phyloP scores from a whole-genome alignment of 768 basidiomycete species.

The Tylopilus rubrobrunneus region DNA sequence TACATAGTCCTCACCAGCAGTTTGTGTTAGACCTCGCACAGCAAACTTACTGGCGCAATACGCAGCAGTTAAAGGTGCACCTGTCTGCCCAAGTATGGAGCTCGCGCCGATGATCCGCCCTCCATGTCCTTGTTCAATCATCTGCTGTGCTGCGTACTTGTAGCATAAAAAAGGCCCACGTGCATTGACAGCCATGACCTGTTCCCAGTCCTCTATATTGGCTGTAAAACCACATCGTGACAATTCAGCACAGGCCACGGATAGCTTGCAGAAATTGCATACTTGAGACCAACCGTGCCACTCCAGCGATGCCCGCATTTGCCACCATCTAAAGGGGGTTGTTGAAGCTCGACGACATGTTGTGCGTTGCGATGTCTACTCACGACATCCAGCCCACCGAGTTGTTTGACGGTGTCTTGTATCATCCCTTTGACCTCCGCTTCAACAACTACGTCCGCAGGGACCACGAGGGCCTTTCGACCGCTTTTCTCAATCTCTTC shows the following conservation, averaged over 20 bases:
- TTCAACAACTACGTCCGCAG: constrained; percentile 41
- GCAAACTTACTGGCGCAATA: constrained; percentile 33
- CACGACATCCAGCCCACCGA: constrained; percentile 46
- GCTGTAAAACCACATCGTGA: constrained; percentile 15
- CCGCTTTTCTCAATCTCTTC: neutral
- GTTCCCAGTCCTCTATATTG: constrained; percentile 37
- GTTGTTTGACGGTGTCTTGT: constrained; percentile 21
- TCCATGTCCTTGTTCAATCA: constrained; percentile 38
- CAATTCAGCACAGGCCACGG: too few relatives aligned
- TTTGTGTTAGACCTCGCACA: constrained; percentile 37
- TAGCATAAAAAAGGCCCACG: constrained; percentile 37
- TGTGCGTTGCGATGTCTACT: neutral
- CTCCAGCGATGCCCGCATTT: neutral
- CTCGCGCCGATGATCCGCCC: constrained; percentile 37
- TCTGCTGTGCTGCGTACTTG: constrained; percentile 36
- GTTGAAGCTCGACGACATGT: neutral
- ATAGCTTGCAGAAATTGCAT: too few relatives aligned
- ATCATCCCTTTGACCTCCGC: constrained; percentile 40
- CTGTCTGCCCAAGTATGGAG: constrained; percentile 25
- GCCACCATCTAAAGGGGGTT: constrained; percentile 11
- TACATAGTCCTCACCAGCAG: constrained; percentile 26
- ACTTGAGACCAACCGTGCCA: neutral
- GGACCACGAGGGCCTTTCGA: constrained; percentile 14
- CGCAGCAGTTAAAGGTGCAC: constrained; percentile 3
- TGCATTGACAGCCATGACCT: constrained; percentile 36